These are phyloP conservation scores for Tarenaya hassleriana DNA, from an alignment of 345 rosid species.

Conservation along the genomic window DNA sequence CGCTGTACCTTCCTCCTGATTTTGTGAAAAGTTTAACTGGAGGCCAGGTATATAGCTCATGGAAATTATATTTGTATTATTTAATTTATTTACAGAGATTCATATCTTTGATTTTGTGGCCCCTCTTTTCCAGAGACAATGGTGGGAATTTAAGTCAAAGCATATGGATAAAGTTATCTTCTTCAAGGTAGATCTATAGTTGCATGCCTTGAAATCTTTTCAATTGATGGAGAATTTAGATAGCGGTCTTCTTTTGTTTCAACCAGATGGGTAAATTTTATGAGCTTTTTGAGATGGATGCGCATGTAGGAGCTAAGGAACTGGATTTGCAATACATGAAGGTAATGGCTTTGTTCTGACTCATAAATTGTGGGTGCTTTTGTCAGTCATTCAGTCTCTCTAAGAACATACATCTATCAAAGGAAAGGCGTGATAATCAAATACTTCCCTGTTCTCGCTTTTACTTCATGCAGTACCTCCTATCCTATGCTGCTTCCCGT, in stretches of 20 bases:
- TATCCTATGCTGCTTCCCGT: not conserved
- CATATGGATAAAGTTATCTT: slow-evolving; percentile 98
- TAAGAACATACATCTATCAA: not conserved
- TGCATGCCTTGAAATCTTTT: not conserved
- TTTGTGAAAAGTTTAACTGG: slow-evolving; percentile 72
- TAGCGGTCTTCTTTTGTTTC: slow-evolving; percentile 12
- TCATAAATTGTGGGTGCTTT: slow-evolving; percentile 5
- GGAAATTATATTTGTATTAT: slow-evolving; percentile 13
- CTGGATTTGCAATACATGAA: slow-evolving; percentile 94
- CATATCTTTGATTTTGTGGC: slow-evolving; percentile 19
- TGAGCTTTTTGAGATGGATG: slow-evolving; percentile 99
- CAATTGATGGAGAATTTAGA: slow-evolving; percentile 4
- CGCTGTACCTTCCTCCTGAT: slow-evolving; percentile 81
- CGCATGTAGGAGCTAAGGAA: slow-evolving; percentile 90
- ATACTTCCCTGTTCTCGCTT: not conserved
- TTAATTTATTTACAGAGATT: slow-evolving; percentile 11
- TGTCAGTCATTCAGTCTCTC: not conserved
- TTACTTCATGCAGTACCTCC: not conserved
- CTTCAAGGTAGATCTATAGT: slow-evolving; percentile 60
- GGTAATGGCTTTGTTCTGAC: slow-evolving; percentile 39
- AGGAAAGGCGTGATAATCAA: slow-evolving; percentile 2
- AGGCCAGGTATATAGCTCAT: slow-evolving; percentile 63
- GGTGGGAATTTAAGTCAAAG: slow-evolving; percentile 99
- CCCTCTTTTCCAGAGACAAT: slow-evolving; percentile 66
- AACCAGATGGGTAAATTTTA: slow-evolving; percentile 96